Evolutionary conservation across 495 filamentous ascomycete species (phyloP).

Genomic region (Annulohypoxylon moriforme): DNA sequence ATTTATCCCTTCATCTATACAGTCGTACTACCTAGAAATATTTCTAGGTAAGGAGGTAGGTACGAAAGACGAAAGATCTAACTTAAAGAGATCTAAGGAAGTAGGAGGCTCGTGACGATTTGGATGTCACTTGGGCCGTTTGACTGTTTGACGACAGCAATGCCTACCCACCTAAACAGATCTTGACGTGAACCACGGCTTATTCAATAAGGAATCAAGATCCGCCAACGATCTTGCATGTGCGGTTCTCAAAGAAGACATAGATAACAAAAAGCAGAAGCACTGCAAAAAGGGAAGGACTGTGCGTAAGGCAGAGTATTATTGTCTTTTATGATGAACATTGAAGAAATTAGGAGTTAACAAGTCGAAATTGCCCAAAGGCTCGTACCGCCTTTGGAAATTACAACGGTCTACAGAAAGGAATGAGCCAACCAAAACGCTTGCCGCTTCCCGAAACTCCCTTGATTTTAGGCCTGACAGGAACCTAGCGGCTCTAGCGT

Average conservation of each 20-base stretch:
- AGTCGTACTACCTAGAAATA: conserved; percentile 8
- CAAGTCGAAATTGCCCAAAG: conserved; percentile 35
- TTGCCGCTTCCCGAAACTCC: conserved; percentile 44
- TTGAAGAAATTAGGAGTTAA: conserved; percentile 20
- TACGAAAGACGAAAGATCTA: neutral
- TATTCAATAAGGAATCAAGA: conserved; percentile 11
- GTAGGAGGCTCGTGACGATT: conserved; percentile 18
- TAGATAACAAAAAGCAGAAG: neutral
- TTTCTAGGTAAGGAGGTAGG: conserved; percentile 18
- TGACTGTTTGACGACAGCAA: conserved; percentile 14
- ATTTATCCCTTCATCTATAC: conserved; percentile 32
- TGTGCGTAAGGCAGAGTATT: neutral
- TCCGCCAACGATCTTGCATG: conserved; percentile 8
- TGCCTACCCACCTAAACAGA: conserved; percentile 21
- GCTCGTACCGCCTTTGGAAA: conserved; percentile 31
- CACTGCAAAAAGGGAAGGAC: conserved; percentile 18
- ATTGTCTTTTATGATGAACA: neutral
- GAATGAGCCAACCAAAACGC: conserved; percentile 34
- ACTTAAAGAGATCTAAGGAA: conserved; percentile 10
- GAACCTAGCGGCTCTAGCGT: conserved; percentile 27
- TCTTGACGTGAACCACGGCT: conserved; percentile 9
- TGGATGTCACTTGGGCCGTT: neutral
- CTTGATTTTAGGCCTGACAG: conserved; percentile 24
- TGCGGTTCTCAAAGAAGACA: conserved; percentile 18
- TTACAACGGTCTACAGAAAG: conserved; percentile 14